These are phyloP conservation scores for Dorcoceras hygrometricum DNA, from an alignment of 257 asterid genomes.

Conservation along the genomic window DNA sequence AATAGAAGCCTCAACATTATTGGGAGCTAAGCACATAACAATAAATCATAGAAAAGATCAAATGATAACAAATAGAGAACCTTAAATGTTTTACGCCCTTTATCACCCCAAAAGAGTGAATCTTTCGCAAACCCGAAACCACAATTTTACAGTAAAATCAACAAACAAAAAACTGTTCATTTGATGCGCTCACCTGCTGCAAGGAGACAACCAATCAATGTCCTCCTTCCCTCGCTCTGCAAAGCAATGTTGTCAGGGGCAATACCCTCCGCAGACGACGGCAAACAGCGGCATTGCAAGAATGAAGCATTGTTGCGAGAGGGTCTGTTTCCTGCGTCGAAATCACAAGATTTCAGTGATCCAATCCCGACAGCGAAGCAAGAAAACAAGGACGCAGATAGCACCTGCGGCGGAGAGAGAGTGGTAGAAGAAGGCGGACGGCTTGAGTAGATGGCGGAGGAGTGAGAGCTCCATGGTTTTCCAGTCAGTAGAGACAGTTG, in stretches of 20 bases:
- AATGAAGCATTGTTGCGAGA: slow-evolving; percentile 28
- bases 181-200: slow-evolving; percentile 48
- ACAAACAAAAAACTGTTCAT: neutral
- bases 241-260: slow-evolving; percentile 12
- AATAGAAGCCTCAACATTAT: too few relatives aligned
- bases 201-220: slow-evolving; percentile 60
- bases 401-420: slow-evolving; percentile 30
- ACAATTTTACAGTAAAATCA: neutral
- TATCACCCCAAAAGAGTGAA: too few relatives aligned
- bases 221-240: slow-evolving; percentile 64
- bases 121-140: neutral
- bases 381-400: neutral
- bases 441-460: slow-evolving; percentile 56
- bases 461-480: slow-evolving; percentile 47
- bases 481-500: slow-evolving; percentile 29
- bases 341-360: neutral
- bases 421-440: slow-evolving; percentile 35
- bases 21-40: too few relatives aligned
- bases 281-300: slow-evolving; percentile 48
- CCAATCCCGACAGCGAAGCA: neutral
- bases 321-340: slow-evolving; percentile 45
- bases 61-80: too few relatives aligned
- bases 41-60: too few relatives aligned
- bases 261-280: slow-evolving; percentile 36
- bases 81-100: too few relatives aligned